Evolutionary conservation across 306 rosid genomes (phyloP), one percentile per base, ranked within the genome.

Genomic region (Hippophae gyantsensis): DNA sequence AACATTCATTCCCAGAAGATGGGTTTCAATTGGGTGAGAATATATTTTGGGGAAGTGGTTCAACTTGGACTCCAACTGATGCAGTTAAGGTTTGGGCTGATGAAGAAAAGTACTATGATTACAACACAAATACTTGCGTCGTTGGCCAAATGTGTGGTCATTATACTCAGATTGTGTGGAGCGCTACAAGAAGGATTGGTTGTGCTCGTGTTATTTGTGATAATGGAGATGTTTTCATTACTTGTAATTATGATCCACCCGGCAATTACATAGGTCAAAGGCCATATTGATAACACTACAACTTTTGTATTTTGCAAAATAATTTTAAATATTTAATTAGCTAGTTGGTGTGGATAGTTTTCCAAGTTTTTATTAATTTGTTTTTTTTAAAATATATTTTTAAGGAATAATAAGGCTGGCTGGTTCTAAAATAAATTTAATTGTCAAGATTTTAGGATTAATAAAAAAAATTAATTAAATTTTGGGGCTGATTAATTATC

Each of bases 91-190:
- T 76, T 1, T 89, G 95, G 97, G 81, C 87, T 0, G 72, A 49
- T 10, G 94, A 79, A 60, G 90, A 81, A 72, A 86, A 86, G 67
- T 86, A 81, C 56, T 89, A 89, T 42, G 72, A 80, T 0, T 89
- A 89, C n/a, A 53, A 12, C 2, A 81, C 81, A 0, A 89, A 86
- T 12, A 32, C 69, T 0, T 89, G 97, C 54, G 82, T 58, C 27
- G 66, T 58, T 0, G 97, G 84, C 3, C 85, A 86, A 26, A 83
- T 89, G 87, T 89, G 97, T 48, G 97, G 97, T 6, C 97, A 89
- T 64, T 89, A 83, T 57, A 89, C 97, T 41, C 97, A 89, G 48
- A 81, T 89, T 0, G 97, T 89, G 68, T 89, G 97, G 97, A 74
- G 76, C 63, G 78, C 11, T 47, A 89, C 95, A 0, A 69, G 72